Percentiles rank a stretch among this genome's conserved stretches.
These are phyloP conservation scores for Lactarius akahatsu DNA, from an alignment of 768 basidiomycete genomes.

Conservation along the genomic window DNA sequence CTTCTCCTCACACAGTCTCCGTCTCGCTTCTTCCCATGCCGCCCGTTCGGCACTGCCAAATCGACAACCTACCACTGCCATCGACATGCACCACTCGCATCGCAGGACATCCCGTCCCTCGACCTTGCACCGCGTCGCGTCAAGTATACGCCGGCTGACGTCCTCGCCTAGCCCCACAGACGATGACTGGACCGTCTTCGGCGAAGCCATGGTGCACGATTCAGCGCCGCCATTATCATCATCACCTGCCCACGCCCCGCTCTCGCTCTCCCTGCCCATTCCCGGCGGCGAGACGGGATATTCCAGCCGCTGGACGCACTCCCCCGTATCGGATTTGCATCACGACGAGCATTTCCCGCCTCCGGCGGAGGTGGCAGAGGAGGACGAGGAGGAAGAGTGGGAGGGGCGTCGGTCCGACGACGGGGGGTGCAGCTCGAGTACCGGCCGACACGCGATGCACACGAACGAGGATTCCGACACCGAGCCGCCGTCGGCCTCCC, in stretches of 20 bases:
- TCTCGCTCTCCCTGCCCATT: not conserved
- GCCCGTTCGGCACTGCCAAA: not conserved
- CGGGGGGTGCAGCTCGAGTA: not conserved
- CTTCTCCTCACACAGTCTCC: not conserved
- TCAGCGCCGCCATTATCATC: not conserved
- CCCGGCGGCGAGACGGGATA: not conserved
- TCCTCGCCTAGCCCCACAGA: not conserved
- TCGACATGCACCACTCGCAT: not conserved
- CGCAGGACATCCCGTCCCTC: not conserved
- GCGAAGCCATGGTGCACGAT: slow-evolving; percentile 25
- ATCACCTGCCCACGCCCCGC: not conserved
- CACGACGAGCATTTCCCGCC: not conserved
- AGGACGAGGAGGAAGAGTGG: not conserved
- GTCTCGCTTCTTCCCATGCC: not conserved
- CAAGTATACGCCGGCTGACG: slow-evolving; percentile 10
- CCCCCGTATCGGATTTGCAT: slow-evolving; percentile 14
- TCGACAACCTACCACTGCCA: not conserved
- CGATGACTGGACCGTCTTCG: slow-evolving; percentile 29
- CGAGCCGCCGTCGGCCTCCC: not conserved
- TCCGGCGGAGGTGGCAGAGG: not conserved
- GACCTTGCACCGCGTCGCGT: slow-evolving; percentile 20
- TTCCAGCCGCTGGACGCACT: not conserved
- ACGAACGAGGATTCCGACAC: not conserved
- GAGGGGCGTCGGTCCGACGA: not conserved
- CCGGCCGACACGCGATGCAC: not conserved